Evolutionary conservation across 2,329 filamentous ascomycete species (phyloP).

Genomic region (Leptodontidium sp.): DNA sequence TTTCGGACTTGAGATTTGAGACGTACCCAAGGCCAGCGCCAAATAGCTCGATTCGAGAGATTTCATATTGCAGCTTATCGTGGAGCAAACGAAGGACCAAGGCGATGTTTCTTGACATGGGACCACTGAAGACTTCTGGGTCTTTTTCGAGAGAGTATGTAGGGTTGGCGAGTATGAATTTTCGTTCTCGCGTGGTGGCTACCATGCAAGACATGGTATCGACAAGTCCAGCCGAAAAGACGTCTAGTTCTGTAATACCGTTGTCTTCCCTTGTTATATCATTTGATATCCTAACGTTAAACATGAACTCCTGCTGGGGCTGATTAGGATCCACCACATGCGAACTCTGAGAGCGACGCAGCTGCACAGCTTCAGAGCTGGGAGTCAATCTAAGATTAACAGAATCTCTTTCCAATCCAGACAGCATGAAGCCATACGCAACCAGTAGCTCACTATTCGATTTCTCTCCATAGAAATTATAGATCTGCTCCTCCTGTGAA

Average conservation of each 20-base stretch:
- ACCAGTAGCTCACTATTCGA: conserved; percentile 76
- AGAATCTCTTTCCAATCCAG: conserved; percentile 49
- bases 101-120: conserved; percentile 35
- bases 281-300: conserved; percentile 26
- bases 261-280: background rate
- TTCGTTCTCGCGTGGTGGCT: conserved; percentile 37
- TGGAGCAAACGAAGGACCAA: conserved; percentile 30
- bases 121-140: conserved; percentile 23
- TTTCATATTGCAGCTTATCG: conserved; percentile 37
- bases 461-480: conserved; percentile 79
- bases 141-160: conserved; percentile 36
- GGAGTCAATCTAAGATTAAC: conserved; percentile 43
- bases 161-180: conserved; percentile 30
- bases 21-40: conserved; percentile 14
- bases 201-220: conserved; percentile 43
- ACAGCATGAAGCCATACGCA: conserved; percentile 68
- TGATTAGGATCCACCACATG: conserved; percentile 24
- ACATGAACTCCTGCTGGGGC: conserved; percentile 42
- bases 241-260: conserved; percentile 23
- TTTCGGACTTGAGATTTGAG: background rate
- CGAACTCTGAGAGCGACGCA: conserved; percentile 39
- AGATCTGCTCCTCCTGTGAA: conserved; percentile 60
- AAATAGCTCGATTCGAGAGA: conserved; percentile 17
- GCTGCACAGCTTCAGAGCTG: conserved; percentile 19
- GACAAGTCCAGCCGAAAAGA: conserved; percentile 41